phyloP scores from a whole-genome alignment of 2,329 filamentous ascomycete genomes.

The Fusarium algeriense region DNA sequence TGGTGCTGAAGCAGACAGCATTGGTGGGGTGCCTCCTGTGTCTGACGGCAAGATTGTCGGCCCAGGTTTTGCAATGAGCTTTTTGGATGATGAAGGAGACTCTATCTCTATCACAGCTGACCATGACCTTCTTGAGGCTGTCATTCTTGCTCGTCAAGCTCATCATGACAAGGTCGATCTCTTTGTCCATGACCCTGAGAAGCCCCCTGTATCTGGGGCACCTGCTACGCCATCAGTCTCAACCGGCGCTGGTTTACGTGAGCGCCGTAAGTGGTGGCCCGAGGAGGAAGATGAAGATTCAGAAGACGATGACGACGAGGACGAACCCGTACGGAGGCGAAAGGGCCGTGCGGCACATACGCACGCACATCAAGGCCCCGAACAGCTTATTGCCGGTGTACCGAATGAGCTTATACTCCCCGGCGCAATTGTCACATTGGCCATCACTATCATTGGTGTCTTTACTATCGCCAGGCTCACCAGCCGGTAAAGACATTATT shows the following conservation, averaged over 20 bases:
- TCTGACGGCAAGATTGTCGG: slow-evolving; percentile 83
- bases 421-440: slow-evolving; percentile 94
- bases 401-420: slow-evolving; percentile 94
- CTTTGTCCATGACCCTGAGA: slow-evolving; percentile 93
- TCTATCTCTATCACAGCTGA: slow-evolving; percentile 97
- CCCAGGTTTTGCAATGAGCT: slow-evolving; percentile 90
- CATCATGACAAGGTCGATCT: slow-evolving; percentile 94
- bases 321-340: slow-evolving; percentile 62
- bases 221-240: slow-evolving; percentile 63
- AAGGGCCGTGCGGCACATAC: slow-evolving; percentile 56
- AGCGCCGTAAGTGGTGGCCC: slow-evolving; percentile 70
- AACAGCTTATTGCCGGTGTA: slow-evolving; percentile 89
- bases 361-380: slow-evolving; percentile 67
- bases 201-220: slow-evolving; percentile 78
- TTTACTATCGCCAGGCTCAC: slow-evolving; percentile 85
- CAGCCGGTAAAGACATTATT: slow-evolving; percentile 58
- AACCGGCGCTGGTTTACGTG: slow-evolving; percentile 61
- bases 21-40: slow-evolving; percentile 83
- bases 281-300: slow-evolving; percentile 66
- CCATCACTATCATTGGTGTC: slow-evolving; percentile 92
- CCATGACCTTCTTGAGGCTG: slow-evolving; percentile 90
- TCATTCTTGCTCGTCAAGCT: slow-evolving; percentile 81
- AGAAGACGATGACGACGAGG: slow-evolving; percentile 66
- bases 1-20: slow-evolving; percentile 81
- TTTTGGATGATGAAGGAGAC: slow-evolving; percentile 96